Evolutionary conservation across 257 asterid genomes (phyloP).

Genomic region (Verbena officinalis): DNA sequence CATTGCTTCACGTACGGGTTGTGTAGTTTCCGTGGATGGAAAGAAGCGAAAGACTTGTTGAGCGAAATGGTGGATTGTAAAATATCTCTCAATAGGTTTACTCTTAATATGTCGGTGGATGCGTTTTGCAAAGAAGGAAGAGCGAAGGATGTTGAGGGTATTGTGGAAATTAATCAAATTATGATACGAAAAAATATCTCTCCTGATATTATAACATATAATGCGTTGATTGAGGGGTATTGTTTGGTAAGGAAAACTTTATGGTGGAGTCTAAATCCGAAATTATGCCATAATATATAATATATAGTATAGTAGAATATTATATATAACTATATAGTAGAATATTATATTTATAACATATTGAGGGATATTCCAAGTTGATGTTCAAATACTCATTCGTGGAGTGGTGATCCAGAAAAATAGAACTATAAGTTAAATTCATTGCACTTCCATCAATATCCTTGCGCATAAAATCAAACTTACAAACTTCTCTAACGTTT

Average conservation of each 20-base stretch:
- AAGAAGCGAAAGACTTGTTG: slow-evolving; percentile 12
- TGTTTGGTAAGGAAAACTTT: slow-evolving; percentile 20
- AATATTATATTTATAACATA: too few relatives aligned
- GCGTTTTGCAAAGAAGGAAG: background rate
- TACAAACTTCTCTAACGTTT: background rate
- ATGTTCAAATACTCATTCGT: background rate
- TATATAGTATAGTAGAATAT: too few relatives aligned
- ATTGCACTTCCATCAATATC: background rate
- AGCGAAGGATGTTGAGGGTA: slow-evolving; percentile 29
- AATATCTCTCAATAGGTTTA: background rate
- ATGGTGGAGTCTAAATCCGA: too few relatives aligned
- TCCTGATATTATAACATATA: slow-evolving; percentile 17
- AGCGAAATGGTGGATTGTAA: background rate
- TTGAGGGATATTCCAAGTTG: background rate
- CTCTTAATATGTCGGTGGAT: background rate
- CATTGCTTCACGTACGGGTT: slow-evolving; percentile 6
- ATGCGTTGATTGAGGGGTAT: too few relatives aligned
- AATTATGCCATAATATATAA: too few relatives aligned
- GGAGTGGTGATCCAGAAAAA: background rate
- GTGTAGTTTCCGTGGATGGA: slow-evolving; percentile 3
- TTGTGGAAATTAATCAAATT: slow-evolving; percentile 26
- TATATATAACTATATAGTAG: too few relatives aligned
- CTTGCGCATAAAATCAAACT: background rate
- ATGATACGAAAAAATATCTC: slow-evolving; percentile 13
- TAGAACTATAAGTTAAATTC: background rate